Evolutionary conservation across 768 basidiomycete species (phyloP), one percentile per base, ranked within the genome.

Genomic region (Floccularia luteovirens): DNA sequence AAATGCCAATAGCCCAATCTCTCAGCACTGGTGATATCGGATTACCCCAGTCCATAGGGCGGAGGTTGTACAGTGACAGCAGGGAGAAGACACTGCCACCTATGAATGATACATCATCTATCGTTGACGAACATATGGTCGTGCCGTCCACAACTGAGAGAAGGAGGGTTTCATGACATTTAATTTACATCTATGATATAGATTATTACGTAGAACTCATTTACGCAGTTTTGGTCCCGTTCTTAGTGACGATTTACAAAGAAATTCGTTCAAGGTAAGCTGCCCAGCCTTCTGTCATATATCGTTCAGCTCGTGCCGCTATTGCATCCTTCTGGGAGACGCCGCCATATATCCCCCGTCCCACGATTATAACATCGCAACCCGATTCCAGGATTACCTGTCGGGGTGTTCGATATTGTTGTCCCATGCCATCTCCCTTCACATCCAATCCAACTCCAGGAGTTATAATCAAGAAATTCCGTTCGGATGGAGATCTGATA

Each of bases 291-390:
- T 82, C 90, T 33, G 61, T 61, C 59, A 72, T 76, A 58, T 98
- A 99, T 54, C 81, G 70, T 54, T 86, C 76, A n/a, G 92, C 90
- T 54, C 90, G 84, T 14, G 57, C 64, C 23, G 68, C 64, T 24
- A 79, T 75, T 11, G 58, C 53, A 8, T 64, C 62, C 25, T 71
- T 60, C 22, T 58, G 66, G 33, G 59, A 57, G 43, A 69, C 66
- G 38, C 72, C 69, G 14, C 88, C 90, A 58, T 96, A 93, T 27
- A 99, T 82, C 0, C 96, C 96, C 44, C 96, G 70, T 21, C 96
- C 96, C 33, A 99, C 96, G 43, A 99, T 98, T 55, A 98, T 98
- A 16, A 98, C 75, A 63, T 99, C 96, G 57, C 89, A 89, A 21
- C 91, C 93, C 32, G 74, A 75, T 32, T 84, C 78, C 13, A 75